Base-by-base conservation (phyloP, 2,329 filamentous ascomycete species). In the Monosporascus sp. region DNA sequence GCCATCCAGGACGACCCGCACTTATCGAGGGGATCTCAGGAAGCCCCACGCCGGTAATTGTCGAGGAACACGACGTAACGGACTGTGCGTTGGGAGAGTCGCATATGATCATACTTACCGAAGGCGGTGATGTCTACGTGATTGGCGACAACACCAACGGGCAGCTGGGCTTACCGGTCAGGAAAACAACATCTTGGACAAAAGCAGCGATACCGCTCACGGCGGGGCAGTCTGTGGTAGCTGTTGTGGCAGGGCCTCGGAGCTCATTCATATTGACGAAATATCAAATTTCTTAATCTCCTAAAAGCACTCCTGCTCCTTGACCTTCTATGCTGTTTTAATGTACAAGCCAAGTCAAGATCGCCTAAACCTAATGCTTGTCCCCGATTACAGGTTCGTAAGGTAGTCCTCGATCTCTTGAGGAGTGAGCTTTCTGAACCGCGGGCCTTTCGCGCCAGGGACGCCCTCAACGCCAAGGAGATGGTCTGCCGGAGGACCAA, bases 341-440 rank as follows among this genome's bases (percentile, higher is more conserved):
- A 75, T 72, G 67, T 77, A 77, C 74, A 78, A 66, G 60, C 64
- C 62, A 63, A 65, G 62, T 62, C 54, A 64, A 65, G 62, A 54
- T 61, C 56, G 60, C 56, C 50, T 52, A 57, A 60, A 60, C 46
- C 56, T 54, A 59, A 54, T 61, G n/a, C 60, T 61, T 52, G 57
- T 60, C 53, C 50, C 50, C 54, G 53, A 69, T 85, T 82, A 97
- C 82, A 99, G 85, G 82, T 96, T 97, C 73, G 94, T 97, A 74
- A 99, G 78, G 78, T 99, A 99, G 74, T 99, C 94, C 79, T 99
- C 94, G 69, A 99, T 97, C 78, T 99, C 94, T 76, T 96, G 90
- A 67, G 96, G 91, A 66, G 84, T 96, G 74, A 99, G 78, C 82
- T 96, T 96, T 74, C 91, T 83, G 83, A 96, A 96, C 59, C 91